Base-by-base conservation (phyloP, 1,284 basidiomycete genomes). In the Ceratorhiza oryzae-sativae region DNA sequence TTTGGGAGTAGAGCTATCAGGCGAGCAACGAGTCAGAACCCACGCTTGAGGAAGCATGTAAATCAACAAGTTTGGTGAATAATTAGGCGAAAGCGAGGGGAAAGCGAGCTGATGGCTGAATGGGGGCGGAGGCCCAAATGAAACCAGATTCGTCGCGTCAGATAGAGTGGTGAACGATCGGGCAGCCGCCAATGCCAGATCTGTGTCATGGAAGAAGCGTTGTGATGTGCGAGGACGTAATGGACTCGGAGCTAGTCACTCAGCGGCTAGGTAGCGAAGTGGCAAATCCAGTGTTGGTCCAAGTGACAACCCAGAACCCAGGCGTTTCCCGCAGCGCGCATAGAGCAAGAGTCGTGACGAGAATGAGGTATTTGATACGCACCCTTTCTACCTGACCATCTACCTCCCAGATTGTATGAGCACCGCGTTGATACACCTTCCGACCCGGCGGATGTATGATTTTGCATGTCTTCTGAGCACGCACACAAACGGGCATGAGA, bases 371-470 rank as follows among this genome's bases (percentile, higher is more conserved):
- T 12, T 34, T 65, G 32, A 56, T 25, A 51, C 20, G 53, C 20
- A 68, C 65, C 65, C 65, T 68, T 95, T 95, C 72, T 92, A 86
- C 72, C 86, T 84, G 1, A 90, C 96, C 97, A 79, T 99, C 95
- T 0, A 99, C 90, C 81, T 98, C 95, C 93, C 94, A 98, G 60
- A 99, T 97, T 8, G 87, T 90, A 79, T 94, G 93, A 9, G 91
- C 92, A 0, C 93, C 95, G 36, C 92, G 86, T 77, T 96, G 90
- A 79, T 98, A 99, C 9, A 98, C 94, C 78, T 92, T 93, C 55
- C 85, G 82, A 1, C 97, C 97, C 0, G 97, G 97, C 0, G 97
- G 97, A 78, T 90, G 87, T 59, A 84, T 86, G 74, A 86, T 80
- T 2, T 83, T 83, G 78, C 97, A 98, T 53, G 83, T 84, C 78